Evolutionary conservation across 75 land plant species (phyloP), one percentile per base, ranked within the genome.

Genomic region (Azolla pinnata): DNA sequence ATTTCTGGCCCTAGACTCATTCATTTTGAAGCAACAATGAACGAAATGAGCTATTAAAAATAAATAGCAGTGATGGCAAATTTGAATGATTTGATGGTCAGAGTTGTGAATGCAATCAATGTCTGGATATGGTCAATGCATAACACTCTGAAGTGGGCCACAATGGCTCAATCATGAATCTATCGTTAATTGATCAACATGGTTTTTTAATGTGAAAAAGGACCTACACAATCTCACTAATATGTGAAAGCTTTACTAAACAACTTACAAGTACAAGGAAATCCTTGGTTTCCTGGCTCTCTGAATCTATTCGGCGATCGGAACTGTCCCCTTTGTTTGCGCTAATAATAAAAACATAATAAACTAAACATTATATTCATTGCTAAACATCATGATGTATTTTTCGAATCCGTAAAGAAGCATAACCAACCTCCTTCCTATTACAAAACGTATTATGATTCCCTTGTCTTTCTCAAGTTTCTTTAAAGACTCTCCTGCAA

Each of bases 301-400:
- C 92, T 26, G 65, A 73, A 61, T 84, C 80, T 63, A 87, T 84
- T 40, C 47, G 74, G 29, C 88, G 79, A 53, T 87, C 92, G 56
- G 81, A 76, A 71, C 92, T 87, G 55, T 87, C 92, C 57, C 92
- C 92, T 20, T 84, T 79, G 53, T 87, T 87, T 33, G 92, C 67
- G 74, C 92, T 87, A 85, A 66, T 40, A 62, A 45, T 61, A 28
- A 7, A 35, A 73, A 48, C 31, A 23, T 30, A 18, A 12, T 31
- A 18, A 58, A 9, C 5, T 2, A 44, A 18, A 9, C 18, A 28
- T n/a, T 23, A 25, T 24, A 25, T 4, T 9, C 23, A 40, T 17
- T 25, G 24, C 31, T 57, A 8, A 45, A 40, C 4, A 58, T 33
- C 12, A 5, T n/a, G 33, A 1, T 19, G 21, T 1, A 14, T 16